phyloP scores from a whole-genome alignment of 75 land plant genomes.

The Cunninghamia lanceolata region DNA sequence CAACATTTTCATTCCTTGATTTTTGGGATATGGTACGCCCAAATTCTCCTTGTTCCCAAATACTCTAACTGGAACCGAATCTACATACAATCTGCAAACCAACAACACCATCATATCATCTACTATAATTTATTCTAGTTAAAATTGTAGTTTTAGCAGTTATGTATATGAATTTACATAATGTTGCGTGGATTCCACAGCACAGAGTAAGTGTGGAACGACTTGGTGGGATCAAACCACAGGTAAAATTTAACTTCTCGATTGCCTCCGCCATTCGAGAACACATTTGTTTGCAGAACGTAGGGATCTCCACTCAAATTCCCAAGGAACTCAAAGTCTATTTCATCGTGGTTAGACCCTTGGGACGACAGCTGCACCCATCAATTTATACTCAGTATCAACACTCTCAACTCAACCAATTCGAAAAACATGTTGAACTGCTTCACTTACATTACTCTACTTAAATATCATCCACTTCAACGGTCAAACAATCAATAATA shows the following conservation, averaged over 20 bases:
- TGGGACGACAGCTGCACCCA: conserved; percentile 16
- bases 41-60: conserved; percentile 28
- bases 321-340: conserved; percentile 27
- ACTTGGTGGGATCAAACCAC: conserved; percentile 23
- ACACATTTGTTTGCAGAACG: conserved; percentile 20
- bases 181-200: conserved; percentile 18
- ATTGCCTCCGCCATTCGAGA: conserved; percentile 14
- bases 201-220: conserved; percentile 19
- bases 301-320: conserved; percentile 19
- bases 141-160: neutral
- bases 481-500: too few species aligned
- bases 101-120: neutral
- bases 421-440: too few species aligned
- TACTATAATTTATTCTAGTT: neutral
- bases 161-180: conserved; percentile 5
- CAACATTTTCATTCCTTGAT: conserved; percentile 21
- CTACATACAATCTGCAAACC: conserved; percentile 35
- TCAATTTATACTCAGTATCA: neutral
- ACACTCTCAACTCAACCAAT: too few species aligned
- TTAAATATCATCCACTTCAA: too few species aligned
- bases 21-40: conserved; percentile 34
- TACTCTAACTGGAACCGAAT: conserved; percentile 28
- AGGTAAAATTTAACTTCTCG: conserved; percentile 16
- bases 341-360: conserved; percentile 18
- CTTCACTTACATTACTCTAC: conserved; percentile 14